Base-by-base conservation (phyloP, 768 basidiomycete genomes). In the Phanerodontia chrysosporium region DNA sequence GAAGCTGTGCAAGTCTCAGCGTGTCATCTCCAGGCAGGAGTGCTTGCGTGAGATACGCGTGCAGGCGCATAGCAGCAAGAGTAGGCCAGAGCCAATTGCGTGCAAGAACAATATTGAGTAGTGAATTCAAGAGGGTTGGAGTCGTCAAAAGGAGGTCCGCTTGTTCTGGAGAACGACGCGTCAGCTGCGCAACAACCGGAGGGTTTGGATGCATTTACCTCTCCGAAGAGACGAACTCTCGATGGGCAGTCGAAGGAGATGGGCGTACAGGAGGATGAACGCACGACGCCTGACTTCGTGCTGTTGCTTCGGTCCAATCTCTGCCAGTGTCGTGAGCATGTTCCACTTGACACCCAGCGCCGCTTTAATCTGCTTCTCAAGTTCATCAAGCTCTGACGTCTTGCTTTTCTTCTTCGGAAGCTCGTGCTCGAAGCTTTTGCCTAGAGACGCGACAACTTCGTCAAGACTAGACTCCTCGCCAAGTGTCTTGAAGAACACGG, bases 61-160 rank as follows among this genome's bases (percentile, higher is more conserved):
- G 89, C 27, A 99, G 74, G 39, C 87, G 87, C 83, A 97, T 90
- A 65, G 87, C 78, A 29, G 82, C 76, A 36, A 95, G 75, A 0
- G 92, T 86, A 1, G 93, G 88, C 4, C 81, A 67, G 9, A 98
- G 83, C 95, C 95, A 99, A 67, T 86, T 93, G 63, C 94, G 92
- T 0, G 95, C 82, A 21, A 90, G 80, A 0, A 89, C 80, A 62
- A 97, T 90, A 64, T 84, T 89, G 55, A 95, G 80, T 25, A 98
- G 77, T 0, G 94, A 91, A 49, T 81, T 89, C 28, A 96, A 80
- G 4, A 96, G 74, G 14, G 80, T 70, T 4, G 92, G 92, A 0
- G 83, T 82, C 65, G 86, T 85, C 1, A 92, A 80, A 1, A 98
- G 78, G 14, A 95, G 67, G 22, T 78, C 66, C 10, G 76, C 75